Conservation (phyloP, 768 basidiomycete genomes). For the Collybia sordida region DNA sequence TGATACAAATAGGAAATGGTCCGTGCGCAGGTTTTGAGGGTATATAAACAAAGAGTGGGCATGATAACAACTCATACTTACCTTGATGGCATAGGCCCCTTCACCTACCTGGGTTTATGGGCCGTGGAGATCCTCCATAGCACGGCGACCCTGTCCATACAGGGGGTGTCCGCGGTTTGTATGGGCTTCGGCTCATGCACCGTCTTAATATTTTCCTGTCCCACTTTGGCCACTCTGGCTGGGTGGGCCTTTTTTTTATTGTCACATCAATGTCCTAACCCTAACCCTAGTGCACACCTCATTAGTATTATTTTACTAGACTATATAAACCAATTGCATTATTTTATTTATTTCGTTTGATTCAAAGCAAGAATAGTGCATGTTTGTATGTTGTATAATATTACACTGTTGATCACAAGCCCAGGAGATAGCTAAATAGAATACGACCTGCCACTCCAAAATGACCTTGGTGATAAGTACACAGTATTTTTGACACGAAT, state of each 20-base stretch:
- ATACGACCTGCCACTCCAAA: too few species aligned
- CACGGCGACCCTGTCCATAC: conserved; percentile 71
- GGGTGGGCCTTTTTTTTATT: conserved; percentile 23
- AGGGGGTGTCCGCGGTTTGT: conserved; percentile 53
- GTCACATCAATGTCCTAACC: conserved; percentile 25
- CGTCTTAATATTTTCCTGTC: conserved; percentile 3
- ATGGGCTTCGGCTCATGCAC: conserved; percentile 59
- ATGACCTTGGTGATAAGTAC: too few species aligned
- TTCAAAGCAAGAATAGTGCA: too few species aligned
- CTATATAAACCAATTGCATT: too few species aligned
- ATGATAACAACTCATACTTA: conserved; percentile 46
- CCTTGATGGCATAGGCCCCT: conserved; percentile 55
- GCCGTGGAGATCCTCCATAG: conserved; percentile 58
- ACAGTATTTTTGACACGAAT: too few species aligned
- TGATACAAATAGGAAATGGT: conserved; percentile 1
- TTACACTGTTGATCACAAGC: background rate
- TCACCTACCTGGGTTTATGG: conserved; percentile 57
- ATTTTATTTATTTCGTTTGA: too few species aligned
- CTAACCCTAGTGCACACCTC: conserved; percentile 35
- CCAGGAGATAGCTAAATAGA: too few species aligned
- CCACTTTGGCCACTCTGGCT: conserved; percentile 15
- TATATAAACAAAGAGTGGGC: conserved; percentile 1
- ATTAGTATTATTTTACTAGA: too few species aligned
- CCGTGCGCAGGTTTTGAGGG: conserved; percentile 4
- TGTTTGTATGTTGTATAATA: too few species aligned